These are phyloP conservation scores for Saccharomycopsis babjevae DNA, from an alignment of 805 yeast genomes.

Conservation along the genomic window DNA sequence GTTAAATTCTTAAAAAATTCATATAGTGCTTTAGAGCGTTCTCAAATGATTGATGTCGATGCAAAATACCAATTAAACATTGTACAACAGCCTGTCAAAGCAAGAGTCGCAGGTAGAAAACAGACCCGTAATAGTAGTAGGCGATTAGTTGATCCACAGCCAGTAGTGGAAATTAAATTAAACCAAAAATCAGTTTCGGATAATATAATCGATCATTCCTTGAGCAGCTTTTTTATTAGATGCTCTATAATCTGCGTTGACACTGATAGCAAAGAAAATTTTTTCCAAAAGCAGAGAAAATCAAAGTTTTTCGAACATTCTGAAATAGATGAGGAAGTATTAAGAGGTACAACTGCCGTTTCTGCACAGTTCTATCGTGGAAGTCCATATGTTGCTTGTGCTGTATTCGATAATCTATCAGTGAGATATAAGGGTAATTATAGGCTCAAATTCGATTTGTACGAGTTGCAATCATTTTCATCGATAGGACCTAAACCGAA, in stretches of 20 bases:
- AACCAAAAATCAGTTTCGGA: not conserved
- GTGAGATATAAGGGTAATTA: slow-evolving; percentile 18
- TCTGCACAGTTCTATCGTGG: slow-evolving; percentile 16
- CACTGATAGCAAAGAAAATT: slow-evolving; percentile 6
- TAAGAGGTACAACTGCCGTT: slow-evolving; percentile 18
- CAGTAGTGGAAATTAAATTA: slow-evolving; percentile 16
- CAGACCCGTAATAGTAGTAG: slow-evolving; percentile 16
- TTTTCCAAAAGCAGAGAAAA: slow-evolving; percentile 17
- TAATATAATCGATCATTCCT: slow-evolving; percentile 14
- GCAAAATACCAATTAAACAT: slow-evolving; percentile 10
- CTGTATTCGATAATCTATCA: slow-evolving; percentile 17
- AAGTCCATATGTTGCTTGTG: slow-evolving; percentile 17
- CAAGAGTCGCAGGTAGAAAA: slow-evolving; percentile 19
- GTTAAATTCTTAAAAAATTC: slow-evolving; percentile 16
- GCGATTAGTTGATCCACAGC: slow-evolving; percentile 19
- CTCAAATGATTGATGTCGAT: not conserved
- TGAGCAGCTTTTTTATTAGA: slow-evolving; percentile 16
- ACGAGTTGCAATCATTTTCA: slow-evolving; percentile 13
- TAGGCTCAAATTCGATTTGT: slow-evolving; percentile 16
- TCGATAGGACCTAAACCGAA: slow-evolving; percentile 3
- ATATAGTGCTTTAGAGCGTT: slow-evolving; percentile 10
- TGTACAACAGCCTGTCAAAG: slow-evolving; percentile 19
- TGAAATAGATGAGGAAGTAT: slow-evolving; percentile 13
- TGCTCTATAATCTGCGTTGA: slow-evolving; percentile 17
- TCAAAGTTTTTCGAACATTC: slow-evolving; percentile 1